Conservation (phyloP, 345 rosid species). For the Eucalyptus melliodora region DNA sequence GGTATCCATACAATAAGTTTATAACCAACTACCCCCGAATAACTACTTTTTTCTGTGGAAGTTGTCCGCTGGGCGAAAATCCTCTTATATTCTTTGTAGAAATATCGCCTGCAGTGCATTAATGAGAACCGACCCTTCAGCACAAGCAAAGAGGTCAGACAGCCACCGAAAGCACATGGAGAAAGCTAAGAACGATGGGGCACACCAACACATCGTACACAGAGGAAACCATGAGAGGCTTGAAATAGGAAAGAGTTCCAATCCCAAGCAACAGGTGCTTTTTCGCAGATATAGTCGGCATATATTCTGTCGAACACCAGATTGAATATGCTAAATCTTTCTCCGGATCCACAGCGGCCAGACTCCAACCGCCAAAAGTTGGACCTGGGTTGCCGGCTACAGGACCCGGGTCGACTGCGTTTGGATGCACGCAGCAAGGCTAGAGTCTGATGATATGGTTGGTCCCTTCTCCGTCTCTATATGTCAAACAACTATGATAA, state of each 20-base stretch:
- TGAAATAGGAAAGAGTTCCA: not conserved
- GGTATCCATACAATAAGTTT: not conserved
- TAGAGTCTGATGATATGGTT: not conserved
- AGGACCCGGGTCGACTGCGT: not conserved
- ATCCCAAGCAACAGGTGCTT: not conserved
- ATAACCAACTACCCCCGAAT: not conserved
- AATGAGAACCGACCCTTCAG: not conserved
- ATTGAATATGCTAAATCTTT: not conserved
- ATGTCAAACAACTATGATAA: not conserved
- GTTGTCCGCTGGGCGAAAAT: not conserved
- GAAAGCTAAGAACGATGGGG: not conserved
- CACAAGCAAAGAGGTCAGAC: not conserved
- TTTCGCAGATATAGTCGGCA: not conserved
- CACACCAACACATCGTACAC: not conserved
- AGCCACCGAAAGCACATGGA: not conserved
- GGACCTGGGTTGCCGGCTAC: not conserved
- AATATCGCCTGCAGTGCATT: not conserved
- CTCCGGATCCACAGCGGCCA: not conserved
- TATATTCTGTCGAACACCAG: not conserved
- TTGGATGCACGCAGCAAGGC: not conserved
- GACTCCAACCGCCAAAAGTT: not conserved
- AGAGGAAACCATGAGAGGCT: not conserved
- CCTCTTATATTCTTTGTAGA: not conserved
- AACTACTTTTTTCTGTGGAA: too few relatives aligned
- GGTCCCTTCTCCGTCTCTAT: not conserved